Conservation (phyloP, 164 flowering plant genomes). For the Nymphaea thermarum region DNA sequence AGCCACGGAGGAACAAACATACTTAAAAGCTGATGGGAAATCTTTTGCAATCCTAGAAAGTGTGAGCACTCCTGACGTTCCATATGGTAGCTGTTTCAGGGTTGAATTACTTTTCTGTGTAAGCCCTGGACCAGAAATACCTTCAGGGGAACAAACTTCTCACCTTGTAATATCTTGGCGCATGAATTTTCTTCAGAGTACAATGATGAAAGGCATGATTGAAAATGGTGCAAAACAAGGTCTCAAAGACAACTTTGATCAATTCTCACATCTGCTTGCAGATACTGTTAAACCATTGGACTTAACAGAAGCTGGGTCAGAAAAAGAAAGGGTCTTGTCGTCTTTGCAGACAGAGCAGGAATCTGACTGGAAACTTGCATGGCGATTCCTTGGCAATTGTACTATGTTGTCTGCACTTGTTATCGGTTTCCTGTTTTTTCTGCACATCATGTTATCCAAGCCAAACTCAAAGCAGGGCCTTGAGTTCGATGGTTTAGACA, state of each 20-base stretch:
- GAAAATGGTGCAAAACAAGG: slow-evolving; percentile 88
- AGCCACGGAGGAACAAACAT: slow-evolving; percentile 79
- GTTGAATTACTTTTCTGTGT: slow-evolving; percentile 69
- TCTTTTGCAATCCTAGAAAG: slow-evolving; percentile 48
- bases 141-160: slow-evolving; percentile 64
- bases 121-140: slow-evolving; percentile 74
- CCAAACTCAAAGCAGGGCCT: slow-evolving; percentile 77
- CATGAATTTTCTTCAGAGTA: slow-evolving; percentile 78
- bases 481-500: slow-evolving; percentile 87
- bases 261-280: slow-evolving; percentile 37
- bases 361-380: slow-evolving; percentile 72
- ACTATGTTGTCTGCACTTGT: slow-evolving; percentile 56
- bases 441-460: slow-evolving; percentile 48
- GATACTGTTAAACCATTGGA: slow-evolving; percentile 51
- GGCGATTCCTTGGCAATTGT: slow-evolving; percentile 70
- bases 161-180: slow-evolving; percentile 80
- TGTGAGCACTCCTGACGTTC: slow-evolving; percentile 87
- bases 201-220: slow-evolving; percentile 94
- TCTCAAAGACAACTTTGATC: slow-evolving; percentile 66
- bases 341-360: slow-evolving; percentile 65
- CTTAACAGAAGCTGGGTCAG: slow-evolving; percentile 39
- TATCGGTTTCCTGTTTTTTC: slow-evolving; percentile 52
- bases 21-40: slow-evolving; percentile 78
- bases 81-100: slow-evolving; percentile 66
- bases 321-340: slow-evolving; percentile 69